Base-by-base conservation (phyloP, 2,329 filamentous ascomycete genomes). In the Mycocentrospora acerina region DNA sequence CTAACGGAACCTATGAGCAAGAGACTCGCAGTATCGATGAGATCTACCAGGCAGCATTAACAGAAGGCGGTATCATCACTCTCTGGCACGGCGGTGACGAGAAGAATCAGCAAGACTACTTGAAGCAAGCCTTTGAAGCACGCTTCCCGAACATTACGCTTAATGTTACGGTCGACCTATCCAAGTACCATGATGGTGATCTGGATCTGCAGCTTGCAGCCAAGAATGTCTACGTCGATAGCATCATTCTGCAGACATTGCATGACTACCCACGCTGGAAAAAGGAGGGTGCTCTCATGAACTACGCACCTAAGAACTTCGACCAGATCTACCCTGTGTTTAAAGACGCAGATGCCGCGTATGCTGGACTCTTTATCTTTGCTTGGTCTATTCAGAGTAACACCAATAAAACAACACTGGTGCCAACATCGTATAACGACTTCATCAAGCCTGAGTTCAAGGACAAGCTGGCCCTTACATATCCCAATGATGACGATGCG, bases 401-500 rank as follows among this genome's bases (percentile, higher is more conserved):
- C 27, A 68, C 64, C 44, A 55, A 71, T 1, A 64, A 66, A 8
- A 48, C 42, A 1, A 46, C 44, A n/a, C 46, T 56, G 1, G 41
- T 65, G 0, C 68, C 69, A 0, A 62, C 57, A 4, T 66, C 70
- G 9, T 80, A 66, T 35, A 47, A 60, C 1, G 73, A 77, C 41
- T 72, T 68, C 37, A 55, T 75, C 3, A 64, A 69, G 7, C 75
- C 77, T 0, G 70, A 74, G 40, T 77, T 72, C 60, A 80, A 80
- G 59, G 61, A 74, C 43, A 79, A 76, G 55, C 60, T 80, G 4
- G 72, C 73, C 2, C 53, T 80, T 9, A 79, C 76, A 0, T 80
- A 80, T 40, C 78, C 78, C 8, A 78, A 80, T 41, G 78, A 80
- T 27, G 78, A 81, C 28, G 78, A 81, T 37, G 77, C 78, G 0